Evolutionary conservation across 306 rosid species (phyloP).

Genomic region (Pachyrhizus erosus): DNA sequence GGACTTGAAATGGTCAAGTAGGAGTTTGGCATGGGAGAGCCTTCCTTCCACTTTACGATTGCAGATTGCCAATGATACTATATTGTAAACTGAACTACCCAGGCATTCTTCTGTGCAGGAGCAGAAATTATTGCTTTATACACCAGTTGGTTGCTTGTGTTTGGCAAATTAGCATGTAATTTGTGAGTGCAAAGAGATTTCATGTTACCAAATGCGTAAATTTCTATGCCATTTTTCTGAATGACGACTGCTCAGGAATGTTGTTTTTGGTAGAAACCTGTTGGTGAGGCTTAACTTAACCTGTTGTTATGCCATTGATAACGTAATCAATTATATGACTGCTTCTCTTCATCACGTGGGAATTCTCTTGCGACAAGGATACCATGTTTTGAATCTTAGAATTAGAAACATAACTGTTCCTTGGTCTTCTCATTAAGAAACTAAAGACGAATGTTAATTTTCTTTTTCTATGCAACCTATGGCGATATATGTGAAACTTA

Average conservation of each 20-base stretch:
- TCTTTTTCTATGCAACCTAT: neutral
- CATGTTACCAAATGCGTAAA: conserved; percentile 41
- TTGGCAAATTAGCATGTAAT: conserved; percentile 51
- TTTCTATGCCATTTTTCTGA: conserved; percentile 42
- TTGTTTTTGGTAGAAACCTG: conserved; percentile 31
- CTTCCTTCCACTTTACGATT: conserved; percentile 37
- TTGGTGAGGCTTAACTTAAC: conserved; percentile 22
- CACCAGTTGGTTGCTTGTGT: conserved; percentile 46
- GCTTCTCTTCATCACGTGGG: neutral
- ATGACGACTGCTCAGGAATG: conserved; percentile 38
- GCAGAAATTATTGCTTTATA: conserved; percentile 50
- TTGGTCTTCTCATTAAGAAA: neutral
- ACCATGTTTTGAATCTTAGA: neutral
- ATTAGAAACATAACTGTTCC: neutral
- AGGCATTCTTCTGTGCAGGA: conserved; percentile 54
- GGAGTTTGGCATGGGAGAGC: conserved; percentile 55
- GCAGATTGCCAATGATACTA: conserved; percentile 43
- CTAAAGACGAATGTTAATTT: neutral
- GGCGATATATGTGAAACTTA: neutral
- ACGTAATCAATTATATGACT: conserved; percentile 26
- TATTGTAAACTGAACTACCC: conserved; percentile 53
- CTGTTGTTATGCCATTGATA: conserved; percentile 33
- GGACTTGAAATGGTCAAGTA: conserved; percentile 44
- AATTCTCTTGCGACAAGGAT: neutral
- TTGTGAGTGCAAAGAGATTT: conserved; percentile 53